These are phyloP conservation scores for Mucor lusitanicus DNA, from an alignment of 371 early-diverging fungal genomes.

Conservation along the genomic window DNA sequence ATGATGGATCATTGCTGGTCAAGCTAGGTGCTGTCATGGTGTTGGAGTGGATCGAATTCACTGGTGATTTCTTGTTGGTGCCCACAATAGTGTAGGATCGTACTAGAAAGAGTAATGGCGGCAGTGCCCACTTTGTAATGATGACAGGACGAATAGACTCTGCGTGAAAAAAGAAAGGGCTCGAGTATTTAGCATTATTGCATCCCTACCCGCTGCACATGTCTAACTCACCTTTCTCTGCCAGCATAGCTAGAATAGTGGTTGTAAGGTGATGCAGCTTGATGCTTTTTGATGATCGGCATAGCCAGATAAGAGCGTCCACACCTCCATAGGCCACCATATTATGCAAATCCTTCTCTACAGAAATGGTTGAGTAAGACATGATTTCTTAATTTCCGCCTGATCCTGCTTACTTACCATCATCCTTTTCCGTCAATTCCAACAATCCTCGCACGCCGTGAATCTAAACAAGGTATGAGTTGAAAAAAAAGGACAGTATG, in stretches of 20 bases:
- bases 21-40: constrained; percentile 3
- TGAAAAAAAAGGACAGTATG: no score
- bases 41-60: constrained; percentile 11
- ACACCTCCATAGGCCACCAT: constrained; percentile 62
- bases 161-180: not conserved
- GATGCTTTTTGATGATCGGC: constrained; percentile 42
- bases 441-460: constrained; percentile 67
- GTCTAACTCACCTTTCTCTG: constrained; percentile 44
- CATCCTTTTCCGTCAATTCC: constrained; percentile 58
- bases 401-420: constrained; percentile 42
- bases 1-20: not conserved
- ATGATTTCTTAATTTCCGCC: not conserved
- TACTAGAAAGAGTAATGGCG: constrained; percentile 42
- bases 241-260: constrained; percentile 50
- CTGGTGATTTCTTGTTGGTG: not conserved
- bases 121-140: constrained; percentile 55
- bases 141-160: constrained; percentile 54
- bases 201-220: no score
- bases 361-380: not conserved
- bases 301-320: constrained; percentile 64
- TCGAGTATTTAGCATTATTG: no score
- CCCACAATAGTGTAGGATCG: constrained; percentile 23
- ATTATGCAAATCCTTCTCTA: constrained; percentile 55
- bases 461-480: constrained; percentile 49
- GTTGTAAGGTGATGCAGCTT: constrained; percentile 58